Evolutionary conservation across 1,284 basidiomycete genomes (phyloP).

Genomic region (Puccinia sorghi): DNA sequence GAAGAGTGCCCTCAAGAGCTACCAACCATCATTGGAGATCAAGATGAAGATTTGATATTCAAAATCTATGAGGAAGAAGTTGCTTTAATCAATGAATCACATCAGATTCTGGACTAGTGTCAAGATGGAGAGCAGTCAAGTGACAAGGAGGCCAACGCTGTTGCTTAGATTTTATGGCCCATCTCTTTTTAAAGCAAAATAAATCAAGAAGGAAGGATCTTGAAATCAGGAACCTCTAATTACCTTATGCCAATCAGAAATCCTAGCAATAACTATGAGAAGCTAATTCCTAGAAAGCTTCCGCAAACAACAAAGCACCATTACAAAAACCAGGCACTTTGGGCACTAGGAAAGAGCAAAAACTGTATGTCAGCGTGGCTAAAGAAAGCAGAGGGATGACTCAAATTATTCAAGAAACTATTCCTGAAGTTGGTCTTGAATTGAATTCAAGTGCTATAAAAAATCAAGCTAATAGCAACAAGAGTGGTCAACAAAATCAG

Average conservation of each 20-base stretch:
- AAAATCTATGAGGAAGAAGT: not conserved
- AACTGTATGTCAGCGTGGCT: not conserved
- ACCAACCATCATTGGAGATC: not conserved
- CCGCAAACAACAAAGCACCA: not conserved
- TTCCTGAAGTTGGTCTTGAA: too few relatives aligned
- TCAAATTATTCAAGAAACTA: not conserved
- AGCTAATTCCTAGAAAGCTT: conserved; percentile 1
- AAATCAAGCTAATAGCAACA: too few relatives aligned
- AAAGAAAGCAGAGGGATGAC: not conserved
- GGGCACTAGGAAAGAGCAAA: not conserved
- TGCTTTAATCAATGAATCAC: not conserved
- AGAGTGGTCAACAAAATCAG: too few relatives aligned
- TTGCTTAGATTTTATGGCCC: not conserved
- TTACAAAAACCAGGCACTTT: not conserved
- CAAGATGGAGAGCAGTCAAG: not conserved
- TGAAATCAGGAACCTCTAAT: not conserved
- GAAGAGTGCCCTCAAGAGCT: too few relatives aligned
- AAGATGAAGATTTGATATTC: not conserved
- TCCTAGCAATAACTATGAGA: not conserved
- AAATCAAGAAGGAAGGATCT: not conserved
- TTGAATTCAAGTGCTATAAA: too few relatives aligned
- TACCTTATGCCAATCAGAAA: not conserved
- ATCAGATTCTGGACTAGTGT: not conserved
- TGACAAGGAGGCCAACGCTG: not conserved
- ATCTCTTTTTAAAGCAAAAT: not conserved